A percentile compares a stretch with the other conserved stretches of the same genome.
These are phyloP conservation scores for Backusella morwellensis DNA, from an alignment of 192 early-diverging fungal genomes.

Conservation along the genomic window DNA sequence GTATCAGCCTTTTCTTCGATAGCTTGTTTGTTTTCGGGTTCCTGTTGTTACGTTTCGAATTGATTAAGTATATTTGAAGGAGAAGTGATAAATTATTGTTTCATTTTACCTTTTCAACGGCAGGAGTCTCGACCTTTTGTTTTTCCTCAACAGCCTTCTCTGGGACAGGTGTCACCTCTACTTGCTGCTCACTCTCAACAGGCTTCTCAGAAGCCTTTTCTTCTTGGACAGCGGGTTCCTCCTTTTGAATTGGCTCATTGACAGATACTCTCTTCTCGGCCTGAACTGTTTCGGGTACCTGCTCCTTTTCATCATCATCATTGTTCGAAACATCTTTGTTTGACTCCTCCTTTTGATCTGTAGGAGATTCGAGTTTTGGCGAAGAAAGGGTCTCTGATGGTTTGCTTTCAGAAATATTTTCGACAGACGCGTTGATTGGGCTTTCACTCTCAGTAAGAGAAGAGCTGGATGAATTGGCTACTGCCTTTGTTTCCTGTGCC, in stretches of 20 bases:
- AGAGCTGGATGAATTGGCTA: slow-evolving; percentile 1
- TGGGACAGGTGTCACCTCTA: neutral
- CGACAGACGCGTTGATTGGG: neutral
- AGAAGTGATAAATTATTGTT: neutral
- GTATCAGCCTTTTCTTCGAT: neutral
- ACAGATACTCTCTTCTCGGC: neutral
- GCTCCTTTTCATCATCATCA: slow-evolving; percentile 1
- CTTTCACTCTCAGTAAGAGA: neutral
- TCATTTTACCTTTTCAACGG: neutral
- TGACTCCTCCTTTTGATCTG: neutral
- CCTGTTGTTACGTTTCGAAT: neutral
- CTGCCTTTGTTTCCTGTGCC: neutral
- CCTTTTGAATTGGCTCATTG: neutral
- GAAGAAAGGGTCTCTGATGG: neutral
- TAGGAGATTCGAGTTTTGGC: slow-evolving; percentile 6
- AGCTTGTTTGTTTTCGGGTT: neutral
- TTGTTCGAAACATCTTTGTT: neutral
- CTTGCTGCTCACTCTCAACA: neutral
- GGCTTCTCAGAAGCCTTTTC: neutral
- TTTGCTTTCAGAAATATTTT: neutral
- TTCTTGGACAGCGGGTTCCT: neutral
- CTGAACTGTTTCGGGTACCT: neutral
- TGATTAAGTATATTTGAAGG: neutral
- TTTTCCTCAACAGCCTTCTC: neutral
- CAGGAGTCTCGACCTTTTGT: neutral